Evolutionary conservation across 2,329 filamentous ascomycete genomes (phyloP), one percentile per base, ranked within the genome.

Genomic region (Lasiodiplodia gonubiensis): DNA sequence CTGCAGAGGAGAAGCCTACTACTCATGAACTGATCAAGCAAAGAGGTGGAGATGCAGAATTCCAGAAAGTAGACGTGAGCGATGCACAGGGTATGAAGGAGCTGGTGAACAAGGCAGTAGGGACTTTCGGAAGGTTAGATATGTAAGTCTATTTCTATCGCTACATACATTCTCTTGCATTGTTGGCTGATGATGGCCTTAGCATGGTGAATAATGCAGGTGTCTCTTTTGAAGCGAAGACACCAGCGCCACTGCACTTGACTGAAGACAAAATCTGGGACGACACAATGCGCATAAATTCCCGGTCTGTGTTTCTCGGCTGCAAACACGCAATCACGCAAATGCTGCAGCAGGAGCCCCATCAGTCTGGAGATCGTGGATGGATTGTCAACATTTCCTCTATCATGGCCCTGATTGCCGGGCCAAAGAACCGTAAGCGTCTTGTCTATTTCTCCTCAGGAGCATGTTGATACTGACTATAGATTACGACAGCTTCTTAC

Each of bases 341-440:
- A 64, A 78, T 79, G 76, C 64, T 79, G 37, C 68, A 69, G 35
- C 77, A 78, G 69, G 71, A 74, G 12, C 70, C 68, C 11, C 64
- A 72, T 21, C 69, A 70, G 2, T 70, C 66, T 4, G 68, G 64
- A 2, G 75, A 78, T 66, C 74, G 85, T 35, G 86, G 86, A 2
- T 78, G 79, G 70, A 88, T 88, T 70, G 78, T 88, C 68, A 88
- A 88, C 71, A 75, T 86, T 1, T 78, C 84, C 54, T 85, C 84
- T 8, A 63, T 86, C 21, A 76, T 83, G 54, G 54, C 35, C 14
- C 6, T 59, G 1, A 74, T 71, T 69, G 68, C 71, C 8, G 74
- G 72, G 14, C 70, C 71, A 73, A 65, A 61, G 53, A 49, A 66
- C 30, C 54, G 54, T 59, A 59, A 59, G 54, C 12, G 5, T 6